Conservation (phyloP, 106 monocot genomes). For the Platanthera zijinensis region DNA sequence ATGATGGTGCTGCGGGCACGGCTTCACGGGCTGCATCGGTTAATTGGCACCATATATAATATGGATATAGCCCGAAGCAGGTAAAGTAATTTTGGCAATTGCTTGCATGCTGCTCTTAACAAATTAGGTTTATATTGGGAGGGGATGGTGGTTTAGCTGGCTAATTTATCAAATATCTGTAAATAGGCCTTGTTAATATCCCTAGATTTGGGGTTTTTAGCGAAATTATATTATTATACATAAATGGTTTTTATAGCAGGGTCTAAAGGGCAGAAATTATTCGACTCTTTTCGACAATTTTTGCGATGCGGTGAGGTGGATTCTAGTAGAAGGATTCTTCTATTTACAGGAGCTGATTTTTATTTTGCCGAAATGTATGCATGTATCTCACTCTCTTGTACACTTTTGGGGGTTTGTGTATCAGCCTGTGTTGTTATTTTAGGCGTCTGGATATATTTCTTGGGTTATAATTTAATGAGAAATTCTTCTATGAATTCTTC, state of each 20-base stretch:
- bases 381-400: no score
- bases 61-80: neutral
- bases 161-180: neutral
- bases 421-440: no score
- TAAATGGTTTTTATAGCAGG: neutral
- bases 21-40: neutral
- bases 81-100: neutral
- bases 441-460: no score
- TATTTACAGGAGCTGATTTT: no score
- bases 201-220: neutral
- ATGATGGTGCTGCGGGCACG: constrained; percentile 7
- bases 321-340: no score
- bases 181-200: neutral
- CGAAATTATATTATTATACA: neutral
- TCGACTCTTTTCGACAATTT: neutral
- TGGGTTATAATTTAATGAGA: no score
- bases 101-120: neutral
- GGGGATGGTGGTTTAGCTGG: neutral
- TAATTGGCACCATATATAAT: neutral
- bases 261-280: neutral
- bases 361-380: no score
- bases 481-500: no score
- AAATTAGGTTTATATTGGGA: neutral
- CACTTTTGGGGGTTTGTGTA: no score
- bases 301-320: neutral